Evolutionary conservation across 345 rosid genomes (phyloP).

Genomic region (Passiflora organensis): DNA sequence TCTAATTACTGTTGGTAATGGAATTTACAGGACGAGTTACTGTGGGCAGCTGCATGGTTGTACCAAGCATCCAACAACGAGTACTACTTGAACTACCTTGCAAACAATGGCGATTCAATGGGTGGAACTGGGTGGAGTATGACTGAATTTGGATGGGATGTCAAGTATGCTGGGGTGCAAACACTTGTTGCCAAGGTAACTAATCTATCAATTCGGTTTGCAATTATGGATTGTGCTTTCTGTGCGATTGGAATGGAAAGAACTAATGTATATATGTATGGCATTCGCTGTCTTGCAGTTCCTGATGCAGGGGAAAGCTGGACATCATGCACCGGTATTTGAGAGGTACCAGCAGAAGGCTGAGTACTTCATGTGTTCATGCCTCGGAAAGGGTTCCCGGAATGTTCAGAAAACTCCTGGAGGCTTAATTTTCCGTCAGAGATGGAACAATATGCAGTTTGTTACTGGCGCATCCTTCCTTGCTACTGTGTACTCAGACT

Average conservation of each 20-base stretch:
- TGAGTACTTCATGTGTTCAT: conserved; percentile 83
- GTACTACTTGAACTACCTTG: conserved; percentile 77
- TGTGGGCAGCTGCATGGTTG: conserved; percentile 99
- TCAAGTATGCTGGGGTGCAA: conserved; percentile 93
- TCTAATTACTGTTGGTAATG: background rate
- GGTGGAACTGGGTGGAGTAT: conserved; percentile 92
- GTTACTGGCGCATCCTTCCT: conserved; percentile 87
- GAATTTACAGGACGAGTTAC: conserved; percentile 69
- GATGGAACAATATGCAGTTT: conserved; percentile 96
- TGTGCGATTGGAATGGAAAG: too few species aligned
- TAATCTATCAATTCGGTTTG: background rate
- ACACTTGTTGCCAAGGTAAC: conserved; percentile 86
- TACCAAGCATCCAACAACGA: conserved; percentile 73
- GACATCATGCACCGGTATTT: conserved; percentile 55
- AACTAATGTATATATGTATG: too few species aligned
- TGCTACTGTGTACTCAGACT: conserved; percentile 72
- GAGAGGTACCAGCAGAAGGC: conserved; percentile 76
- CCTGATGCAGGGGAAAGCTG: conserved; percentile 89
- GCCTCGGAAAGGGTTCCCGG: conserved; percentile 59
- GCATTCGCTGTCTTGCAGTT: conserved; percentile 36
- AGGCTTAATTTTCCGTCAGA: conserved; percentile 82
- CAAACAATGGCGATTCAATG: conserved; percentile 69
- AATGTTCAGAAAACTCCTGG: conserved; percentile 86
- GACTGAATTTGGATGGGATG: conserved; percentile 98
- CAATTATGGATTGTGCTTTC: background rate